A percentile compares a stretch with the other conserved stretches of the same genome.
These are phyloP conservation scores for Ophiocordyceps robertsii DNA, from an alignment of 2,329 filamentous ascomycete genomes.

Conservation along the genomic window DNA sequence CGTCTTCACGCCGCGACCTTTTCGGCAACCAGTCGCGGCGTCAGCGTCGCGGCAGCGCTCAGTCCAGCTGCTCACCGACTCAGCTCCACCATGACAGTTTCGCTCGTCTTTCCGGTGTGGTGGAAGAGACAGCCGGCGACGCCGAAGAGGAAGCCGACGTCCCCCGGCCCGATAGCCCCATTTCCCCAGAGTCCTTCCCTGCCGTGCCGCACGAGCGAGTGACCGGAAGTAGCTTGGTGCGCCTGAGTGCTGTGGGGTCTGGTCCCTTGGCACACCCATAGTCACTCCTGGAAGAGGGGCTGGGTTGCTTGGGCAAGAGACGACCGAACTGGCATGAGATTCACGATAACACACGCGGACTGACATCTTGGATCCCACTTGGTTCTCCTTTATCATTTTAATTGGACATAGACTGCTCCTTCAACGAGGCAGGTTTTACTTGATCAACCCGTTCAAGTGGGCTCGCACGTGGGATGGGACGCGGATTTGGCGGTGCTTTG, in stretches of 20 bases:
- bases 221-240: constrained; percentile 22
- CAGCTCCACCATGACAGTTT: constrained; percentile 2
- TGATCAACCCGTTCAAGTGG: too few species aligned
- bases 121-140: constrained; percentile 1
- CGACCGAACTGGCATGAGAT: background rate
- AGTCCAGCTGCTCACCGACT: constrained; percentile 5
- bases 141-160: constrained; percentile 12
- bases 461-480: too few species aligned
- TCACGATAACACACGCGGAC: background rate
- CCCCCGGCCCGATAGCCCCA: constrained; percentile 27
- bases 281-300: background rate
- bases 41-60: background rate
- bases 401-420: too few species aligned
- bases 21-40: background rate
- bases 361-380: background rate
- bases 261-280: constrained; percentile 3
- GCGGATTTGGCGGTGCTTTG: too few species aligned
- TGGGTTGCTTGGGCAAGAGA: background rate
- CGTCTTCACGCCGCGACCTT: background rate
- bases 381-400: background rate
- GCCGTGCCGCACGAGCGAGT: constrained; percentile 8
- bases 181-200: constrained; percentile 20
- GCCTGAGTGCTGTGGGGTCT: constrained; percentile 19
- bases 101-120: constrained; percentile 1
- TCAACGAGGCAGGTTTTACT: too few species aligned